Conservation (phyloP, 2,329 filamentous ascomycete species). For the Mollisiaceae sp. region DNA sequence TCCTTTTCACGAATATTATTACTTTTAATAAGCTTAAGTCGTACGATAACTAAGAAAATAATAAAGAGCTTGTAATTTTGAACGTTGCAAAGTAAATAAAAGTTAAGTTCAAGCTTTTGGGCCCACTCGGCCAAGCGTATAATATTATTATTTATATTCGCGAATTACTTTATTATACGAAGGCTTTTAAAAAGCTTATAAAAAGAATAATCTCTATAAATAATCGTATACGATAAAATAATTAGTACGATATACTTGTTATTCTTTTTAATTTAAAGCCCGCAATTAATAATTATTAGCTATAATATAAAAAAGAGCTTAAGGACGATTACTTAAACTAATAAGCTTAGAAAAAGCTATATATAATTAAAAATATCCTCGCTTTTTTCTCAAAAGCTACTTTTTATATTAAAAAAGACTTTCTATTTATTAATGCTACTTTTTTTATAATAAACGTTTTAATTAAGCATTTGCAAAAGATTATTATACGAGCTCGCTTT, state of each 20-base stretch:
- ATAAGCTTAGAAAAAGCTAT: conserved; percentile 4
- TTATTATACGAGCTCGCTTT: conserved; percentile 6
- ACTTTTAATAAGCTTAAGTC: conserved; percentile 1
- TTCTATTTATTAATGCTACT: conserved; percentile 2
- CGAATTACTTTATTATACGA: not conserved
- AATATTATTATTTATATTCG: conserved; percentile 13
- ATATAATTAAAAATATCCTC: conserved; percentile 1
- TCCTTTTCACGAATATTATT: conserved; percentile 7
- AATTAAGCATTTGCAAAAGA: conserved; percentile 11
- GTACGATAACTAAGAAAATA: conserved; percentile 9
- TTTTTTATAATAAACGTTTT: conserved; percentile 11
- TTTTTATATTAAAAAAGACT: conserved; percentile 10
- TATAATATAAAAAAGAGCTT: conserved; percentile 4
- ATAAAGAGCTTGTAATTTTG: not conserved
- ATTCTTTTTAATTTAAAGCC: not conserved
- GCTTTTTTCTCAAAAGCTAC: conserved; percentile 2
- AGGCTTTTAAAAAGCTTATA: conserved; percentile 1
- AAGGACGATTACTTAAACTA: conserved; percentile 6
- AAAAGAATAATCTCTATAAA: conserved; percentile 11
- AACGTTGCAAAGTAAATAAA: not conserved
- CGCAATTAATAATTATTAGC: not conserved
- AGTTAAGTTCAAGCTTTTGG: conserved; percentile 1
- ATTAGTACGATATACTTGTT: conserved; percentile 9
- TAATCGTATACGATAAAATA: conserved; percentile 10
- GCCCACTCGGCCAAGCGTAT: conserved; percentile 5